Base-by-base conservation (phyloP, 1,139 yeast genomes). In the Ashbya aceris region DNA sequence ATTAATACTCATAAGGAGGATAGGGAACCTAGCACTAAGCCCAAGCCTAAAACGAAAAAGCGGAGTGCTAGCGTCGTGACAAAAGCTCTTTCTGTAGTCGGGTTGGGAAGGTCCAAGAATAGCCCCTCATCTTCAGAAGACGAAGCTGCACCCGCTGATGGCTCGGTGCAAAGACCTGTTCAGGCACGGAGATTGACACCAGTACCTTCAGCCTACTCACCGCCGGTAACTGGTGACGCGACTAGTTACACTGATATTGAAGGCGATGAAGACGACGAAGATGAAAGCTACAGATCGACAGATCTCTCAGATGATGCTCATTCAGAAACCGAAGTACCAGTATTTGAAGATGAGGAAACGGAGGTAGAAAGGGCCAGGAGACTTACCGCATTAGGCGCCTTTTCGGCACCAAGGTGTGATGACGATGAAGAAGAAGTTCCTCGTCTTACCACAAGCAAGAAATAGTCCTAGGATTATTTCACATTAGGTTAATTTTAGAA, bases 341-440 rank as follows among this genome's bases (percentile, higher is more conserved):
- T 6, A 10, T 9, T 17, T 13, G 49, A 45, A 9, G 59, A 54
- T 27, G 45, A 52, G 8, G 93, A 83, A 54, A 79, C 89, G 0
- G 81, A 69, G 30, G 77, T 79, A 23, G 96, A 87, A 58, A 74
- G 77, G 49, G 71, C 70, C 37, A 75, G 96, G 56, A 74, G 96
- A 50, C 65, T 85, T 48, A 89, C 91, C 3, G 96, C 96, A 1
- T 70, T 87, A 49, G 94, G 95, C 8, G 64, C 73, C 27, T 64
- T 67, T 2, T 61, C 67, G 2, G 63, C 60, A 9, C 66, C 80
- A 42, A 63, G 73, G 40, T 70, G 66, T 39, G 72, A 68, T 23
- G 76, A 76, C 51, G 86, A 79, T 51, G 85, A 79, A 52, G 83
- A 77, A 48, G 74, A 68, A 11, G 31, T 29, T 29, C 31, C 31